Percentiles rank a stretch among this genome's conserved stretches.
These are phyloP conservation scores for Nannochloropsis granulata DNA, from an alignment of 108 stramenopile species.

Conservation along the genomic window DNA sequence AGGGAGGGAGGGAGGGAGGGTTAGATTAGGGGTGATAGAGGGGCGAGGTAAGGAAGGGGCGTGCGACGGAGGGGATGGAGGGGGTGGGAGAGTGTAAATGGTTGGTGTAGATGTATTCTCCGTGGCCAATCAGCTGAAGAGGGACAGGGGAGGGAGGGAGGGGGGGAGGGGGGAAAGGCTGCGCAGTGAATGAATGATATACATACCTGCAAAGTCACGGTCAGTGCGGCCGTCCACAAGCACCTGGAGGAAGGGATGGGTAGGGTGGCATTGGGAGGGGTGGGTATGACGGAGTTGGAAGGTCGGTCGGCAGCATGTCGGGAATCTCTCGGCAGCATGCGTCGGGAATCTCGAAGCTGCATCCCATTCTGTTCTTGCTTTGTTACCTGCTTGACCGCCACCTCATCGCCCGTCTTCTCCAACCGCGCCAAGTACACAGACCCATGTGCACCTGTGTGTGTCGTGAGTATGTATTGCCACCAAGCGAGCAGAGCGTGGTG, in stretches of 20 bases:
- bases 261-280: not conserved
- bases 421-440: not conserved
- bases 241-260: not conserved
- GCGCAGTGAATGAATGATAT: not conserved
- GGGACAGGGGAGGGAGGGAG: not conserved
- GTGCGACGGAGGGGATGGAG: no score
- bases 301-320: no score
- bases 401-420: not conserved
- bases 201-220: not conserved
- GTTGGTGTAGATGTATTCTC: no score
- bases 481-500: no score
- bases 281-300: not conserved
- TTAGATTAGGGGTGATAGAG: no score
- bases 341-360: no score
- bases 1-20: not conserved
- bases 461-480: no score
- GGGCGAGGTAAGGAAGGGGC: no score
- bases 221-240: not conserved
- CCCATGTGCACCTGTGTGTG: not conserved
- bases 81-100: no score
- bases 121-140: not conserved
- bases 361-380: not conserved
- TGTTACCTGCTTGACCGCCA: not conserved
- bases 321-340: no score
- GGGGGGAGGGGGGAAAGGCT: not conserved